Percentiles rank a stretch among this genome's conserved stretches.
phyloP scores from a whole-genome alignment of 148 eudicot genomes.

The Agrostemma githago region DNA sequence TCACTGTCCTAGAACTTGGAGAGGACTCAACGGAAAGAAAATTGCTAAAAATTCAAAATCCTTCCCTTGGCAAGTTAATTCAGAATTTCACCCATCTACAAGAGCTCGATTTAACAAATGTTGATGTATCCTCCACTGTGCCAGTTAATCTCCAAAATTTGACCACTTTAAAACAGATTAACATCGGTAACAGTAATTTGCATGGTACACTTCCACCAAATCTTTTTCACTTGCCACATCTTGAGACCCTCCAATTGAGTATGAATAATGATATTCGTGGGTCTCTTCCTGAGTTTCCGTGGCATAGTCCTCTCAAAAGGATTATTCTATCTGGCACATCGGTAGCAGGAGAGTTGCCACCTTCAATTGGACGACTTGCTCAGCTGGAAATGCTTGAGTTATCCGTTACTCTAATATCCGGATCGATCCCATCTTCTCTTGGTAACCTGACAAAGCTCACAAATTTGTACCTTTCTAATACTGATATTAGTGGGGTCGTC shows the following conservation, averaged over 20 bases:
- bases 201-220: slow-evolving; percentile 18
- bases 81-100: slow-evolving; percentile 22
- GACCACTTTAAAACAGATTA: slow-evolving; percentile 9
- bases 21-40: neutral
- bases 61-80: slow-evolving; percentile 11
- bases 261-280: slow-evolving; percentile 18
- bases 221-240: slow-evolving; percentile 28
- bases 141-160: slow-evolving; percentile 17
- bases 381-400: neutral
- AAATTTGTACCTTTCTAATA: neutral
- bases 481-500: slow-evolving; percentile 14
- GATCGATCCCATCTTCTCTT: slow-evolving; percentile 21
- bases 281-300: slow-evolving; percentile 31
- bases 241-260: slow-evolving; percentile 6
- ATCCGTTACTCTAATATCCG: slow-evolving; percentile 2
- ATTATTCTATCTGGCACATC: slow-evolving; percentile 8
- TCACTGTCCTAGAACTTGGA: slow-evolving; percentile 21
- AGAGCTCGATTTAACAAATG: slow-evolving; percentile 5
- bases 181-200: slow-evolving; percentile 8
- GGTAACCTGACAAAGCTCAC: slow-evolving; percentile 26
- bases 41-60: slow-evolving; percentile 12
- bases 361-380: slow-evolving; percentile 26
- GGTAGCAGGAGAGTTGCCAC: slow-evolving; percentile 27
- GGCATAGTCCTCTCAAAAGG: neutral
- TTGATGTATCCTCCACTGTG: slow-evolving; percentile 26